A percentile compares a stretch with the other conserved stretches of the same genome.
Conservation (phyloP, 345 rosid genomes). For the Populus alba region DNA sequence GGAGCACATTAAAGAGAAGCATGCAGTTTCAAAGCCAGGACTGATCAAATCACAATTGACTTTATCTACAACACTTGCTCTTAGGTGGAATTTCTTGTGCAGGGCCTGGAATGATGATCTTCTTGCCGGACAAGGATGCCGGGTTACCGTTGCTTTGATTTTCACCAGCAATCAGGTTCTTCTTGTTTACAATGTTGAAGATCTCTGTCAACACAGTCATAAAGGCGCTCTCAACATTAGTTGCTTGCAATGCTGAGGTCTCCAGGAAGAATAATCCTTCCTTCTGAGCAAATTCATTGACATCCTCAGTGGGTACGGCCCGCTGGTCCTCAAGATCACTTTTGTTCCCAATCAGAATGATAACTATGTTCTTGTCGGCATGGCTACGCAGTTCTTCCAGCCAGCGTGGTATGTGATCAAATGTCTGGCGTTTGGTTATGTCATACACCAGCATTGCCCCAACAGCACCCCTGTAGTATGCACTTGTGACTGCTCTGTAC, state of each 20-base stretch:
- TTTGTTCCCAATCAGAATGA: constrained; percentile 72
- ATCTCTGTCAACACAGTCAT: constrained; percentile 68
- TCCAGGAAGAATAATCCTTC: constrained; percentile 82
- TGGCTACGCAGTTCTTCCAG: constrained; percentile 74
- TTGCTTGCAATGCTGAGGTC: constrained; percentile 67
- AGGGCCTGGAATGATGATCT: constrained; percentile 62
- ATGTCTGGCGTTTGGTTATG: constrained; percentile 64
- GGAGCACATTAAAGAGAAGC: constrained; percentile 5
- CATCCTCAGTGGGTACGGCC: constrained; percentile 60
- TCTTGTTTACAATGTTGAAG: constrained; percentile 69
- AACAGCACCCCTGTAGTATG: constrained; percentile 85
- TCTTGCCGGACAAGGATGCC: constrained; percentile 59
- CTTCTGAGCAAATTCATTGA: constrained; percentile 73
- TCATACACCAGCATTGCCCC: constrained; percentile 87
- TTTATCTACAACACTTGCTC: constrained; percentile 55
- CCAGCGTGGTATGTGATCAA: constrained; percentile 86
- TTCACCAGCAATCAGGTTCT: constrained; percentile 58
- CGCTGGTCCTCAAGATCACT: constrained; percentile 65
- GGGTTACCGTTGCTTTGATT: constrained; percentile 57
- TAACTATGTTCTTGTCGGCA: constrained; percentile 80
- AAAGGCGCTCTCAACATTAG: constrained; percentile 70
- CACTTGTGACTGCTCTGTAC: constrained; percentile 83
- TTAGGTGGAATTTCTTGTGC: constrained; percentile 63
- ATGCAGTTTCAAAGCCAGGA: not conserved
- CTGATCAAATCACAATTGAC: constrained; percentile 30